These are phyloP conservation scores for Massariosphaeria phaeospora DNA, from an alignment of 495 filamentous ascomycete genomes.

Conservation along the genomic window DNA sequence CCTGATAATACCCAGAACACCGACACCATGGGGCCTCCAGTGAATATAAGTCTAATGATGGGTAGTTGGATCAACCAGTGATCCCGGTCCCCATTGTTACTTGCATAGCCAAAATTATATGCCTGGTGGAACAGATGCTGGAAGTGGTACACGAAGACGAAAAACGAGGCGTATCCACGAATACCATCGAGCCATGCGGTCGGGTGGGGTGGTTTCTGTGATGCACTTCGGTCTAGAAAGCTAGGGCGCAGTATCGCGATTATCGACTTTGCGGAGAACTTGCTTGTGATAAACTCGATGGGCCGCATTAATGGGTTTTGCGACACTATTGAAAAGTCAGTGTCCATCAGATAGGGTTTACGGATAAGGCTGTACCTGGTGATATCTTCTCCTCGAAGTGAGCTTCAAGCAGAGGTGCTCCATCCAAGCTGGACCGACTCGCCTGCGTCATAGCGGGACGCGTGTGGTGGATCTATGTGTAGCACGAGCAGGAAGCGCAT, in stretches of 20 bases:
- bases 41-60: slow-evolving; percentile 57
- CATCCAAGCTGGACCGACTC: not conserved
- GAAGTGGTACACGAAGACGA: slow-evolving; percentile 54
- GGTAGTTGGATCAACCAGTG: slow-evolving; percentile 55
- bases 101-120: slow-evolving; percentile 47
- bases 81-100: slow-evolving; percentile 42
- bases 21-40: slow-evolving; percentile 65
- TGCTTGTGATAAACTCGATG: not conserved
- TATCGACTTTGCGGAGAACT: not conserved
- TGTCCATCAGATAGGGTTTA: not conserved
- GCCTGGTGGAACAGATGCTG: slow-evolving; percentile 50
- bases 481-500: not conserved
- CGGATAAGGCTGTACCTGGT: not conserved
- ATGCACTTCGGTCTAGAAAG: slow-evolving; percentile 4
- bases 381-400: not conserved
- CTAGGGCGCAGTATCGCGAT: slow-evolving; percentile 7
- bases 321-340: not conserved
- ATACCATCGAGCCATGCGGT: slow-evolving; percentile 45
- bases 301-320: not conserved
- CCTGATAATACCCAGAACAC: slow-evolving; percentile 72
- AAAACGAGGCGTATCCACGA: slow-evolving; percentile 49
- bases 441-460: not conserved
- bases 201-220: not conserved
- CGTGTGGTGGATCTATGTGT: not conserved
- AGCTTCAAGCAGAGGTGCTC: not conserved